Evolutionary conservation across 2,329 filamentous ascomycete genomes (phyloP), one percentile per base, ranked within the genome.

Genomic region (Chrysosporium queenslandicum): DNA sequence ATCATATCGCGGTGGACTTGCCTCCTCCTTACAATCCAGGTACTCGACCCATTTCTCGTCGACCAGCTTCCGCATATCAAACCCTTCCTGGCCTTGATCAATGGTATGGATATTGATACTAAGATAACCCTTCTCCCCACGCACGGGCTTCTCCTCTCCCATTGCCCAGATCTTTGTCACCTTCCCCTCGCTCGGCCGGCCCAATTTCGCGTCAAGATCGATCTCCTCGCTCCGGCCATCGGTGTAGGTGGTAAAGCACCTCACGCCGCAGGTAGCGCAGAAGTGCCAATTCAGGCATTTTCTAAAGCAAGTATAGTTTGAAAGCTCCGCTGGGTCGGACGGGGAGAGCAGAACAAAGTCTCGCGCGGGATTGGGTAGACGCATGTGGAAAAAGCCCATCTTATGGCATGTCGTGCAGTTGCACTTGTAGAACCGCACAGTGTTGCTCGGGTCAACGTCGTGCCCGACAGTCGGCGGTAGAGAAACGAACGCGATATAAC

Each of bases 321-420:
- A 50, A 14, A 56, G 51, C 3, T 42, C 40, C 12, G 34, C 30
- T 16, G 51, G 54, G n/a, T 56, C 37, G 2, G 52, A 25, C 20
- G 54, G 54, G 9, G 54, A 53, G 34, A 56, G 54, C 12, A 56
- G 54, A 16, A 37, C 36, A 37, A 56, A 56, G 37, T 56, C 51
- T 8, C 39, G 32, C 16, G 54, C 20, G 7, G 54, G 50, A 12
- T 52, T 51, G 21, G 54, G 54, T 9, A 56, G 25, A 42, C 54
- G 54, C 50, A 52, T 51, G 30, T 56, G 54, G 47, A 56, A 53
- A 16, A 51, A 30, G 27, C 51, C 54, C 7, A 52, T 23, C 39
- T 56, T 56, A 29, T 51, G 54, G 29, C 54, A 56, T 14, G 51
- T 46, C 25, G 54, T 40, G 47, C 54, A 56, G 51, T 56, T 56